Evolutionary conservation across 371 early-diverging fungal species (phyloP).

Genomic region (Phascolomyces articulosus): DNA sequence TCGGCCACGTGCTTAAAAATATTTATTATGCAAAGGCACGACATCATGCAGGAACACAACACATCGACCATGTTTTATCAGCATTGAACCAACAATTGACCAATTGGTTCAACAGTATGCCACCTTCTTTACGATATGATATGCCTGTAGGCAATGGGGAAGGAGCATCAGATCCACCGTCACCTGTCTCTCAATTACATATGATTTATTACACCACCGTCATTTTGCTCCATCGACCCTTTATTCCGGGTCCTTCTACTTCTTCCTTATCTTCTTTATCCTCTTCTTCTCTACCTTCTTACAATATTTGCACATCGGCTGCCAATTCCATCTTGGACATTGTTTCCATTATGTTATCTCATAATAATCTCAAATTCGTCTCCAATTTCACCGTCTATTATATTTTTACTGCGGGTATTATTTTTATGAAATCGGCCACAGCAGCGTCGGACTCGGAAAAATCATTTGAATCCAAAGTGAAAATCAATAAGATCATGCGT

Average conservation of each 20-base stretch:
- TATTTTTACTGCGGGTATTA: slow-evolving; percentile 27
- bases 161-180: slow-evolving; percentile 14
- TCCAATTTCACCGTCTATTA: slow-evolving; percentile 22
- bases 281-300: slow-evolving; percentile 41
- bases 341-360: slow-evolving; percentile 23
- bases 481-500: slow-evolving; percentile 33
- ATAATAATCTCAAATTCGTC: slow-evolving; percentile 18
- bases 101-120: slow-evolving; percentile 49
- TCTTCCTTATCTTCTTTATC: slow-evolving; percentile 15
- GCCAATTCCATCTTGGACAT: slow-evolving; percentile 46
- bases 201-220: slow-evolving; percentile 46
- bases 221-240: slow-evolving; percentile 48
- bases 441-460: slow-evolving; percentile 10
- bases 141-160: slow-evolving; percentile 18
- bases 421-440: slow-evolving; percentile 22
- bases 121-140: slow-evolving; percentile 41
- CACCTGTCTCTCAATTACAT: slow-evolving; percentile 45
- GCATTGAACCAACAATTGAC: slow-evolving; percentile 42
- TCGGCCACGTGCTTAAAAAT: slow-evolving; percentile 50
- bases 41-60: slow-evolving; percentile 27
- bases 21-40: slow-evolving; percentile 46
- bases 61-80: slow-evolving; percentile 37
- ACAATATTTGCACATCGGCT: slow-evolving; percentile 43
- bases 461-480: slow-evolving; percentile 23
- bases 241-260: slow-evolving; percentile 39